Evolutionary conservation across 2,329 filamentous ascomycete genomes (phyloP).

Genomic region (Westerdykella aurantiaca): DNA sequence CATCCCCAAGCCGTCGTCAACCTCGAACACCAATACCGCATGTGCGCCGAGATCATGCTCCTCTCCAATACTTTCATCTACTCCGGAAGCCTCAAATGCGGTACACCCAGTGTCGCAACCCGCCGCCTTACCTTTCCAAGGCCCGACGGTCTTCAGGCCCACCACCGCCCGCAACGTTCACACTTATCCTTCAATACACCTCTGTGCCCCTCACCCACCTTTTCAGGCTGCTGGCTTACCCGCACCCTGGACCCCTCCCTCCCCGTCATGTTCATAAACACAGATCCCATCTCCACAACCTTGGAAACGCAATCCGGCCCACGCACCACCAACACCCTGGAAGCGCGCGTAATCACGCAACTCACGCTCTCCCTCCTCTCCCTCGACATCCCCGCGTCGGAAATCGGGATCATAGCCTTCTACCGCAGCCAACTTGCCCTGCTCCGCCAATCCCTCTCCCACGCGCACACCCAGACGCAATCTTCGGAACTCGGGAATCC

Average conservation of each 20-base stretch:
- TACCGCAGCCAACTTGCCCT: slow-evolving; percentile 88
- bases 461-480: slow-evolving; percentile 39
- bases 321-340: slow-evolving; percentile 81
- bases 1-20: slow-evolving; percentile 86
- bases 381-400: slow-evolving; percentile 64
- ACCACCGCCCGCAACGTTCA: slow-evolving; percentile 26
- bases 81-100: slow-evolving; percentile 82
- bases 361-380: slow-evolving; percentile 74
- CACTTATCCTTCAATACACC: slow-evolving; percentile 1
- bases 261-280: slow-evolving; percentile 85
- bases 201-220: slow-evolving; percentile 48
- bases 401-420: slow-evolving; percentile 94
- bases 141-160: slow-evolving; percentile 24
- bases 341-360: slow-evolving; percentile 71
- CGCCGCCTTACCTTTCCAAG: slow-evolving; percentile 62
- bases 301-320: slow-evolving; percentile 68
- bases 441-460: slow-evolving; percentile 65
- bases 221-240: slow-evolving; percentile 65
- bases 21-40: slow-evolving; percentile 92
- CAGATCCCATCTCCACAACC: slow-evolving; percentile 62
- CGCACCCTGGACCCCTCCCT: slow-evolving; percentile 63
- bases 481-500: slow-evolving; percentile 39
- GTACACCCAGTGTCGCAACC: slow-evolving; percentile 67
- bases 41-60: slow-evolving; percentile 96
- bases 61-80: slow-evolving; percentile 93